Evolutionary conservation across 345 rosid genomes (phyloP).

Genomic region (Sapria himalayana): DNA sequence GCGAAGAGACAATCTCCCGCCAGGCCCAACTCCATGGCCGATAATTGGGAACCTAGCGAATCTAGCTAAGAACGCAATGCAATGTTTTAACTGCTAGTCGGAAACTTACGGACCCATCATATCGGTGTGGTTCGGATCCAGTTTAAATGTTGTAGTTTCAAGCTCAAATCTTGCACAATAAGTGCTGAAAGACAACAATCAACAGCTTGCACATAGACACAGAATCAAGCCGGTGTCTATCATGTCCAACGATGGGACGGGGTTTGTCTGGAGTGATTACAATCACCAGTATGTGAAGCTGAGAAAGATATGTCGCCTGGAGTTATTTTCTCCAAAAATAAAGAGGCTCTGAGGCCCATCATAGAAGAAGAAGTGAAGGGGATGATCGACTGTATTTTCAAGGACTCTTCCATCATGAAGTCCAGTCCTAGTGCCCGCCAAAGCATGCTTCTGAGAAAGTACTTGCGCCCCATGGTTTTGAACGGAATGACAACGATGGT

Average conservation of each 20-base stretch:
- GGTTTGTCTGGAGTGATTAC: conserved; percentile 1
- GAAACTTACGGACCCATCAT: neutral
- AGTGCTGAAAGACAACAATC: conserved; percentile 1
- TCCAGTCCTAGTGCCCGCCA: too few relatives aligned
- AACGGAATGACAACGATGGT: too few relatives aligned
- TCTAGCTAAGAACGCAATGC: neutral
- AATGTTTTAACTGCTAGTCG: neutral
- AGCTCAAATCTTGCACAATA: neutral
- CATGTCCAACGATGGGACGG: neutral
- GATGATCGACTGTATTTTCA: too few relatives aligned
- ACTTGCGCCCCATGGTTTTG: too few relatives aligned
- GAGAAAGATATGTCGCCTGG: too few relatives aligned
- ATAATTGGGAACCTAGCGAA: neutral
- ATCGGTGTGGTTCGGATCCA: conserved; percentile 2
- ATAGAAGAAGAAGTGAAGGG: too few relatives aligned
- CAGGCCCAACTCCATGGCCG: too few relatives aligned
- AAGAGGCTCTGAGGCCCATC: too few relatives aligned
- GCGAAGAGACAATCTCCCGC: too few relatives aligned
- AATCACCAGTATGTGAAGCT: conserved; percentile 2
- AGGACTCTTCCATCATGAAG: too few relatives aligned
- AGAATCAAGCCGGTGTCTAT: neutral
- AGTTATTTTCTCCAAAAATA: too few relatives aligned
- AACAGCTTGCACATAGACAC: neutral
- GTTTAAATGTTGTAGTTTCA: neutral
- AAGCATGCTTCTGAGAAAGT: too few relatives aligned